Evolutionary conservation across 1,139 yeast genomes (phyloP).

Genomic region (Debaryomyces singareniensis): DNA sequence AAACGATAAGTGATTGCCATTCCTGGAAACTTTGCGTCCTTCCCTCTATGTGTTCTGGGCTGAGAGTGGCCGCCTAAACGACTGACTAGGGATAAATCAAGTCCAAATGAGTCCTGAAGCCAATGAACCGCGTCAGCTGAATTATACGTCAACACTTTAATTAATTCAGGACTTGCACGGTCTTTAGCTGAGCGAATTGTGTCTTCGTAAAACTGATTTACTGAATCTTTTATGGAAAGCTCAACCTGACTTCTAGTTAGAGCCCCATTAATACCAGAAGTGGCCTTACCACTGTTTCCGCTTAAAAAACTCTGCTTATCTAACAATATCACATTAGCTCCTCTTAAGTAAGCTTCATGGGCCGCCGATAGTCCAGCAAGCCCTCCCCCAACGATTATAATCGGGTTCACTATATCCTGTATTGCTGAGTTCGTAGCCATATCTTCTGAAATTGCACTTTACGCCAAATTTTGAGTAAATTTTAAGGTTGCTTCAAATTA

Average conservation of each 20-base stretch:
- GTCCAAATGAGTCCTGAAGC: constrained; percentile 56
- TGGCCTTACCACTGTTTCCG: constrained; percentile 78
- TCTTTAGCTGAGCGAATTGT: constrained; percentile 61
- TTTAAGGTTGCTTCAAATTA: no score
- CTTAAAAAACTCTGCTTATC: constrained; percentile 64
- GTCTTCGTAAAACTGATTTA: constrained; percentile 56
- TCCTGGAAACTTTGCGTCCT: constrained; percentile 63
- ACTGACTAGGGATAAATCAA: constrained; percentile 61
- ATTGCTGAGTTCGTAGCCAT: no score
- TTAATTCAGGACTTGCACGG: constrained; percentile 50
- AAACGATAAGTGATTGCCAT: constrained; percentile 67
- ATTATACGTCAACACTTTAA: constrained; percentile 43
- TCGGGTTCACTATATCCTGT: constrained; percentile 35
- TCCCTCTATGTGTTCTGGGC: constrained; percentile 71
- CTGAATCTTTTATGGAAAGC: constrained; percentile 47
- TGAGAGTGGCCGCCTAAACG: constrained; percentile 71
- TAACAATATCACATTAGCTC: constrained; percentile 50
- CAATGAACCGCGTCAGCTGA: constrained; percentile 64
- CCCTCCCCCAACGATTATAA: constrained; percentile 75
- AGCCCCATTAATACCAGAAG: constrained; percentile 79
- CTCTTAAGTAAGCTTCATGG: constrained; percentile 53
- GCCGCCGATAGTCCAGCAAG: constrained; percentile 77
- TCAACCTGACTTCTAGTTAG: constrained; percentile 54
- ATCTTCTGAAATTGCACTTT: no score
- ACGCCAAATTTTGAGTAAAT: no score